Base-by-base conservation (phyloP, 2,329 filamentous ascomycete species). In the Penicillium hesseltinei region DNA sequence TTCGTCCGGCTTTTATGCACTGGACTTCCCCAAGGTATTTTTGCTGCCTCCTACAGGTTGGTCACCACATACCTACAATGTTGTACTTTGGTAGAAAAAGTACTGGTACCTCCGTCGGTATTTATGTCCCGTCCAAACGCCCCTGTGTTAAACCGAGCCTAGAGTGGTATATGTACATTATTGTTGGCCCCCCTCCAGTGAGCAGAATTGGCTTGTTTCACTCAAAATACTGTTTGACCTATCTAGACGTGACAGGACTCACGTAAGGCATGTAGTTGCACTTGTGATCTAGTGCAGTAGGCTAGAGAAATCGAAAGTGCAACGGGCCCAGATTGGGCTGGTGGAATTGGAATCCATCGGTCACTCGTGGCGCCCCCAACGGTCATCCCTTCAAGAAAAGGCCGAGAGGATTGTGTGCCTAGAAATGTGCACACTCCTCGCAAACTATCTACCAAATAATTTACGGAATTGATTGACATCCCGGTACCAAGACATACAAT, bases 221-320 rank as follows among this genome's bases (percentile, higher is more conserved):
- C 55, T 49, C 50, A 25, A 44, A 33, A 36, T 25, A 36, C 15
- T 53, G 31, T 42, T 43, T 17, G 44, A 54, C 36, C 49, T 44
- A 42, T 46, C 43, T 38, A 42, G 50, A 21, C 33, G 33, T 29
- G 11, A 39, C 23, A 35, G 33, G 27, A 29, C 35, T 47, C 46
- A 42, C 27, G 45, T 54, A 53, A 50, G 49, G 50, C 50, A 51
- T 31, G 36, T 51, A 53, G 61, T 62, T 57, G 61, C 61, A 62
- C 56, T 40, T 61, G 61, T 62, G 61, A 61, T 59, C 53, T 45
- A 56, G 45, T 48, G 49, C 46, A 58, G 51, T 51, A 43, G 50
- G 21, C 48, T 39, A 47, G 29, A 46, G 35, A 47, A 47, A 33
- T 36, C 43, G 17, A 44, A 46, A 25, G 27, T 42, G 38, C 29